Conservation (phyloP, 352 stramenopile species). For the Phytophthora kernoviae region DNA sequence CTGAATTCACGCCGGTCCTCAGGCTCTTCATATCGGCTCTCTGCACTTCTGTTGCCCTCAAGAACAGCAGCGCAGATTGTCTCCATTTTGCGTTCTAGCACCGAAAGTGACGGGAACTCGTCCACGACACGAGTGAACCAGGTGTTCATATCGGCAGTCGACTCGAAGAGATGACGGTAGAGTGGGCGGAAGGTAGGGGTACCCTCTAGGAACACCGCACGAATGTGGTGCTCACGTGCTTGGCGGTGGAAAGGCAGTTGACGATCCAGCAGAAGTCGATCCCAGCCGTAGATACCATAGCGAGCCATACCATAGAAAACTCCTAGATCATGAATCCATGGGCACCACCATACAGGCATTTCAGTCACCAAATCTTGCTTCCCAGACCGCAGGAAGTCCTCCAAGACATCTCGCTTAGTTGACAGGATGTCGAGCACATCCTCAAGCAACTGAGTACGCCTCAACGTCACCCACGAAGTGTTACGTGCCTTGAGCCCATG, state of each 20-base stretch:
- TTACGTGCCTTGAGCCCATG: conserved; percentile 88
- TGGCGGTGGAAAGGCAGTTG: conserved; percentile 76
- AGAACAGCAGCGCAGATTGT: conserved; percentile 55
- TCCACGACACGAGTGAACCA: conserved; percentile 73
- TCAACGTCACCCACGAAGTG: conserved; percentile 82
- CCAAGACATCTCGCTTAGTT: conserved; percentile 39
- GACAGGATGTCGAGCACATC: conserved; percentile 74
- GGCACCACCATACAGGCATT: conserved; percentile 91
- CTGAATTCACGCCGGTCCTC: conserved; percentile 71
- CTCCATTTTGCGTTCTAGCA: conserved; percentile 80
- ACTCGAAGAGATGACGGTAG: conserved; percentile 69
- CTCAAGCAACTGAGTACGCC: conserved; percentile 72
- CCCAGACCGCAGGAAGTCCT: conserved; percentile 64
- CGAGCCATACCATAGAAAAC: conserved; percentile 83
- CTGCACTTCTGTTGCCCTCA: conserved; percentile 6
- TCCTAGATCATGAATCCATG: conserved; percentile 84
- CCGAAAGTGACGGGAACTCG: conserved; percentile 75
- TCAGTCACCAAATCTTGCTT: conserved; percentile 57
- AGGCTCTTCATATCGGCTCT: conserved; percentile 53
- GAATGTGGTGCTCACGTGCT: conserved; percentile 73
- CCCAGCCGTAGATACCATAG: conserved; percentile 76
- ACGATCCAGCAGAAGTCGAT: conserved; percentile 70
- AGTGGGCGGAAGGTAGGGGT: conserved; percentile 53
- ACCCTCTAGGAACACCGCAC: conserved; percentile 73
- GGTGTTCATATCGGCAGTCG: conserved; percentile 42